Conservation (phyloP, 805 yeast species). For the Yarrowia alimentaria region DNA sequence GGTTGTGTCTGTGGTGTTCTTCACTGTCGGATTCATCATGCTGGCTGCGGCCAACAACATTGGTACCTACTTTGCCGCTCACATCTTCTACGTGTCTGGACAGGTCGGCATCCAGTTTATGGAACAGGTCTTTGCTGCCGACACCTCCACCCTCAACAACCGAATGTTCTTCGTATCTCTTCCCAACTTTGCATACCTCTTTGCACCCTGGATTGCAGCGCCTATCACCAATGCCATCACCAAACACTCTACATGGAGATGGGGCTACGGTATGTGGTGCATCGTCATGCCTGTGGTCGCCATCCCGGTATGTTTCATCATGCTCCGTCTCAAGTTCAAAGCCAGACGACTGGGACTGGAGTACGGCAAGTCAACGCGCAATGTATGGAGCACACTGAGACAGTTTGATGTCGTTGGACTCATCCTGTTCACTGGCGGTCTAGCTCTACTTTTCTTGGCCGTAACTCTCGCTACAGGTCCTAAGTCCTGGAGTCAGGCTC, state of each 20-base stretch:
- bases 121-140: conserved; percentile 41
- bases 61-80: conserved; percentile 43
- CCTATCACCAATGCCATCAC: conserved; percentile 36
- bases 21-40: conserved; percentile 41
- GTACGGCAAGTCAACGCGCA: background rate
- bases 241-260: conserved; percentile 31
- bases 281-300: conserved; percentile 50
- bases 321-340: conserved; percentile 6
- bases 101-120: conserved; percentile 42
- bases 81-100: conserved; percentile 43
- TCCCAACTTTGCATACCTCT: conserved; percentile 28
- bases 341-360: conserved; percentile 1
- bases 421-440: conserved; percentile 50
- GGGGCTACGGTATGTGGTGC: conserved; percentile 49
- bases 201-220: conserved; percentile 45
- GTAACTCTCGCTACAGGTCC: conserved; percentile 65
- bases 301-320: conserved; percentile 55
- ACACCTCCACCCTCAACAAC: conserved; percentile 44
- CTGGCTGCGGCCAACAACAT: conserved; percentile 42
- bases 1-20: conserved; percentile 39
- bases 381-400: conserved; percentile 48
- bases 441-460: conserved; percentile 69
- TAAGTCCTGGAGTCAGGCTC: conserved; percentile 57
- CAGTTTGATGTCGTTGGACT: conserved; percentile 64
- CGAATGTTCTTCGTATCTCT: conserved; percentile 43